Conservation (phyloP, 2,329 filamentous ascomycete genomes). For the Aspergillus pseudonomiae region DNA sequence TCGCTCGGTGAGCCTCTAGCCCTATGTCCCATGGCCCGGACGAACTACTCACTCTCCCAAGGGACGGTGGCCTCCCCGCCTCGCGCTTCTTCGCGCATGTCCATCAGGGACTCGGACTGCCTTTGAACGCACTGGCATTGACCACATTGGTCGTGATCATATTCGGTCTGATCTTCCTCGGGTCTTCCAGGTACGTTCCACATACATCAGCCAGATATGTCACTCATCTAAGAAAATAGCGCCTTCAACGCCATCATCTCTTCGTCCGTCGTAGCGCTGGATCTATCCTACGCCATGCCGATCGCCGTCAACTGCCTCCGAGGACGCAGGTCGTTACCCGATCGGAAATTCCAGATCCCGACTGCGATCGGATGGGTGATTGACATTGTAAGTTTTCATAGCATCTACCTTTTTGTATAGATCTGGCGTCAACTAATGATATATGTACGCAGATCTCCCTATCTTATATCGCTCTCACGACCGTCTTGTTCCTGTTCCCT, state of each 20-base stretch:
- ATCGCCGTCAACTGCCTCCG: slow-evolving; percentile 69
- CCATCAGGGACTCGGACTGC: slow-evolving; percentile 62
- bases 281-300: slow-evolving; percentile 73
- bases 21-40: not conserved
- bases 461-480: slow-evolving; percentile 67
- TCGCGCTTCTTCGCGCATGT: slow-evolving; percentile 63
- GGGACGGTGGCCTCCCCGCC: slow-evolving; percentile 68
- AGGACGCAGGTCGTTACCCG: slow-evolving; percentile 65
- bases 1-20: slow-evolving; percentile 25
- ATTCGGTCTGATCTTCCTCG: slow-evolving; percentile 71
- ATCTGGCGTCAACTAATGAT: slow-evolving; percentile 8
- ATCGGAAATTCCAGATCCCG: slow-evolving; percentile 60
- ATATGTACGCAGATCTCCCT: slow-evolving; percentile 51
- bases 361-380: slow-evolving; percentile 60
- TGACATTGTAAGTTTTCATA: slow-evolving; percentile 52
- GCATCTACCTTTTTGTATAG: not conserved
- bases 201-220: accelerated
- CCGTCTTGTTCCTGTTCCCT: slow-evolving; percentile 74
- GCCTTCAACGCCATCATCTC: slow-evolving; percentile 74
- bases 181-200: slow-evolving; percentile 50
- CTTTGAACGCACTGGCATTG: slow-evolving; percentile 66
- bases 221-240: slow-evolving; percentile 33
- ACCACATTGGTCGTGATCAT: slow-evolving; percentile 64
- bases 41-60: slow-evolving; percentile 14
- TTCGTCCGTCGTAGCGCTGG: slow-evolving; percentile 70